Evolutionary conservation across 164 flowering plant species (phyloP).

Genomic region (Houttuynia cordata): DNA sequence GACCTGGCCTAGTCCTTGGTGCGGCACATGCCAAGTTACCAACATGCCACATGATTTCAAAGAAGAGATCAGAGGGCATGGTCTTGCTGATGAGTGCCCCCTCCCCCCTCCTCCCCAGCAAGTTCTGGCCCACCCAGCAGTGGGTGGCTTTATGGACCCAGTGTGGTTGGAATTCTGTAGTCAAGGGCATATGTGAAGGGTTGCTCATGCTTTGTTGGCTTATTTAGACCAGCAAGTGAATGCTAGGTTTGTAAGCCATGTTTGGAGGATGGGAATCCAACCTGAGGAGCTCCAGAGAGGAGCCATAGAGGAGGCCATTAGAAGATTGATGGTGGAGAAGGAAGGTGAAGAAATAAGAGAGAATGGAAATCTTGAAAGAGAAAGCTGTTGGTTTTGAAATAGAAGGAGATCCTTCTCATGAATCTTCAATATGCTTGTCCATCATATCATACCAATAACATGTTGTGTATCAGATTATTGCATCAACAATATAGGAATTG

Average conservation of each 20-base stretch:
- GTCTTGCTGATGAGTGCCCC: not conserved
- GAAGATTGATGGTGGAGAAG: not conserved
- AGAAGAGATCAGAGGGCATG: not conserved
- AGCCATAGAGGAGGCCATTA: not conserved
- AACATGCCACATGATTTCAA: not conserved
- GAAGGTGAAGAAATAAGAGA: not conserved
- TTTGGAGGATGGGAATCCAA: not conserved
- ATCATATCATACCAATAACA: not conserved
- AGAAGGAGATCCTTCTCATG: not conserved
- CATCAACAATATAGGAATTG: too few relatives aligned
- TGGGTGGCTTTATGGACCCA: conserved; percentile 1
- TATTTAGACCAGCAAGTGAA: conserved; percentile 1
- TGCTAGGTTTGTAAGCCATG: not conserved
- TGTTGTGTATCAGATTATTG: too few relatives aligned
- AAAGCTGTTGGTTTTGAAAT: not conserved
- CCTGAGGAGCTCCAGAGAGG: not conserved
- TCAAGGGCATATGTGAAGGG: not conserved
- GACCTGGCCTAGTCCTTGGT: not conserved
- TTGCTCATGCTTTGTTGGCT: conserved; percentile 3
- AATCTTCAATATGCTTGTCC: not conserved
- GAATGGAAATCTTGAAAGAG: not conserved
- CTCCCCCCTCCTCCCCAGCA: not conserved
- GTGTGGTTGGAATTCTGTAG: conserved; percentile 5
- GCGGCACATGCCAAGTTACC: not conserved
- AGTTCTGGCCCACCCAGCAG: conserved; percentile 2